Conservation (phyloP, 176 grass and related monocot species). For the Rhynchospora pubera region DNA sequence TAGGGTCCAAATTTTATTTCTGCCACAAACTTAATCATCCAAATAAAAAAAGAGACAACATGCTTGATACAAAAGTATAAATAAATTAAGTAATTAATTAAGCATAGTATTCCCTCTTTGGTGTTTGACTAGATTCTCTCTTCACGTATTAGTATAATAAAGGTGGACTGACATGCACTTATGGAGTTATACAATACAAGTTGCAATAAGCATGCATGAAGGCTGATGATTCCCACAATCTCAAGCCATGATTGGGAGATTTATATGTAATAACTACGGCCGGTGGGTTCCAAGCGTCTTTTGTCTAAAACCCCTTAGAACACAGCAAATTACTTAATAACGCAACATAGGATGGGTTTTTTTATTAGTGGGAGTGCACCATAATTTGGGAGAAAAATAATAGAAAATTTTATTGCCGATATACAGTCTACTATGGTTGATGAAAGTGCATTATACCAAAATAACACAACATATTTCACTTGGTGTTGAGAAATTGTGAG, state of each 20-base stretch:
- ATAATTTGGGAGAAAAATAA: not conserved
- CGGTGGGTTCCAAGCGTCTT: not conserved
- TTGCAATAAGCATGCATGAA: not conserved
- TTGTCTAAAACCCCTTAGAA: not conserved
- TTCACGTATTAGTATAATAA: slow-evolving; percentile 10
- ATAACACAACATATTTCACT: no score
- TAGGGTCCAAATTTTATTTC: not conserved
- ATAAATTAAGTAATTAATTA: not conserved
- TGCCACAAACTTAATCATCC: not conserved
- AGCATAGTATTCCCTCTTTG: slow-evolving; percentile 23
- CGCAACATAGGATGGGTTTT: not conserved
- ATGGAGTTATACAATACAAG: not conserved
- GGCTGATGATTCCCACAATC: slow-evolving; percentile 23
- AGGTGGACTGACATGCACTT: not conserved
- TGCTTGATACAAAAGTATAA: not conserved
- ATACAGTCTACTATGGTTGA: no score
- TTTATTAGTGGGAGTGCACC: not conserved
- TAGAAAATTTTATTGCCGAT: no score
- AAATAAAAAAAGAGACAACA: not conserved
- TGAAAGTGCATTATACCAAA: no score
- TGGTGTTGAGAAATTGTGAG: no score
- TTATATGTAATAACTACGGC: slow-evolving; percentile 5
- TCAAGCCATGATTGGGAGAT: slow-evolving; percentile 11
- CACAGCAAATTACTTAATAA: not conserved
- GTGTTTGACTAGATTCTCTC: slow-evolving; percentile 25